These are phyloP conservation scores for Spizellomyces sp. DNA, from an alignment of 192 early-diverging fungal genomes.

Conservation along the genomic window DNA sequence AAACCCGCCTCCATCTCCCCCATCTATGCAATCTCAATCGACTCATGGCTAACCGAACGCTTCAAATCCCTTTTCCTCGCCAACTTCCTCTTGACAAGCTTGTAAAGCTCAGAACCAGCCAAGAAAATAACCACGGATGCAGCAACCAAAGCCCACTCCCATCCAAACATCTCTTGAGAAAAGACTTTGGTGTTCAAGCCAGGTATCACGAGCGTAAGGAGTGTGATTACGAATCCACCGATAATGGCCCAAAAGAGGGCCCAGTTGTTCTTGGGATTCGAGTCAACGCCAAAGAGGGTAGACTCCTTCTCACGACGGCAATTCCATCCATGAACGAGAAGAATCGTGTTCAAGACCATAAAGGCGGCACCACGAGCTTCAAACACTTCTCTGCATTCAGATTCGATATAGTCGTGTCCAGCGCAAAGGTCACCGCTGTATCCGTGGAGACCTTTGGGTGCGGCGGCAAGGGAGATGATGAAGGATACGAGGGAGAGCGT, in stretches of 20 bases:
- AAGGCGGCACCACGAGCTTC: slow-evolving; percentile 72
- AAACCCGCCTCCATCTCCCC: too few relatives aligned
- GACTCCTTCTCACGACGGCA: slow-evolving; percentile 52
- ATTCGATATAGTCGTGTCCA: slow-evolving; percentile 29
- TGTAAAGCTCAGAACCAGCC: slow-evolving; percentile 13
- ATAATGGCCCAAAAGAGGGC: slow-evolving; percentile 28
- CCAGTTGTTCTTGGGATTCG: slow-evolving; percentile 4
- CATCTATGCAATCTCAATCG: too few relatives aligned
- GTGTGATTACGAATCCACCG: slow-evolving; percentile 53
- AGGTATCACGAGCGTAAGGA: slow-evolving; percentile 67
- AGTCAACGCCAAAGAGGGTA: slow-evolving; percentile 2
- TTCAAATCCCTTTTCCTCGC: neutral
- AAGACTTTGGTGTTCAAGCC: slow-evolving; percentile 67
- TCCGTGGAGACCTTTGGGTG: slow-evolving; percentile 1
- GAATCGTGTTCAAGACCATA: slow-evolving; percentile 66
- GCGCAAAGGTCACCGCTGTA: slow-evolving; percentile 5
- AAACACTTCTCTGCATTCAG: slow-evolving; percentile 68
- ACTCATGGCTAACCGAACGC: too few relatives aligned
- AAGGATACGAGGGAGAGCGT: neutral
- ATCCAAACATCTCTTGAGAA: slow-evolving; percentile 53
- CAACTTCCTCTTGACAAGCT: slow-evolving; percentile 1
- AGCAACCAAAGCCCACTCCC: slow-evolving; percentile 53
- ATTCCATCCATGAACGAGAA: slow-evolving; percentile 77
- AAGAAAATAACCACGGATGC: slow-evolving; percentile 4
- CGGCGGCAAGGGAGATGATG: slow-evolving; percentile 9